Evolutionary conservation across 2,329 filamentous ascomycete species (phyloP).

Genomic region (Talaromyces atroroseus): DNA sequence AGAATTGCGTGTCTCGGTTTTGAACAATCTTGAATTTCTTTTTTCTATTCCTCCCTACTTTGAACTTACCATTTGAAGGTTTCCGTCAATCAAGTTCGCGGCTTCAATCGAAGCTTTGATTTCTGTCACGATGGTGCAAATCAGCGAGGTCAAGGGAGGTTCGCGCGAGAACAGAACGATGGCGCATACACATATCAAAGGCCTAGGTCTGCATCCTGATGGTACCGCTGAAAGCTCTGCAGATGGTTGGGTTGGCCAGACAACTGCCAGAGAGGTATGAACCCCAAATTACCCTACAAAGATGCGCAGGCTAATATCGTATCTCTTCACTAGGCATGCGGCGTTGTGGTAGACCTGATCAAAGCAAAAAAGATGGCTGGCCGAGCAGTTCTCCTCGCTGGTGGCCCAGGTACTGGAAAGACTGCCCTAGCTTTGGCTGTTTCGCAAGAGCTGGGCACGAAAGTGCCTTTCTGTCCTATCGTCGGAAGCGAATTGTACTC

Average conservation of each 20-base stretch:
- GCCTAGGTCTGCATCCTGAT: slow-evolving; percentile 78
- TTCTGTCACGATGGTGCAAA: slow-evolving; percentile 64
- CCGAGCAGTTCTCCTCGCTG: slow-evolving; percentile 84
- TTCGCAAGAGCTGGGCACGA: slow-evolving; percentile 93
- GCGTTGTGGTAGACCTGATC: slow-evolving; percentile 93
- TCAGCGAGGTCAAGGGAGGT: slow-evolving; percentile 91
- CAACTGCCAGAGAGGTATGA: slow-evolving; percentile 75
- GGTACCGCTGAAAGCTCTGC: slow-evolving; percentile 75
- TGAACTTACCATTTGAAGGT: neutral
- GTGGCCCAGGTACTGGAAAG: slow-evolving; percentile 94
- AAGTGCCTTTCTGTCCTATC: slow-evolving; percentile 97
- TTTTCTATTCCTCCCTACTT: neutral
- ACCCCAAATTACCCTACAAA: neutral
- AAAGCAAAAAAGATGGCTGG: slow-evolving; percentile 97
- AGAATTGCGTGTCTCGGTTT: neutral
- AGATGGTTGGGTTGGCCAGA: slow-evolving; percentile 85
- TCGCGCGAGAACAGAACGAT: slow-evolving; percentile 93
- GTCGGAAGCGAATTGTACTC: slow-evolving; percentile 98
- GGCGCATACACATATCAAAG: slow-evolving; percentile 96
- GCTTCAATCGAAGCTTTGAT: slow-evolving; percentile 24
- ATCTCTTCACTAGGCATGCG: slow-evolving; percentile 64
- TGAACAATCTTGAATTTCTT: neutral
- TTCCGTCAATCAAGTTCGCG: slow-evolving; percentile 7
- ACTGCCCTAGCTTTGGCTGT: slow-evolving; percentile 92
- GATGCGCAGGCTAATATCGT: slow-evolving; percentile 8